A percentile compares a stretch with the other conserved stretches of the same genome.
Conservation (phyloP, 345 rosid species). For the Salix viminalis region DNA sequence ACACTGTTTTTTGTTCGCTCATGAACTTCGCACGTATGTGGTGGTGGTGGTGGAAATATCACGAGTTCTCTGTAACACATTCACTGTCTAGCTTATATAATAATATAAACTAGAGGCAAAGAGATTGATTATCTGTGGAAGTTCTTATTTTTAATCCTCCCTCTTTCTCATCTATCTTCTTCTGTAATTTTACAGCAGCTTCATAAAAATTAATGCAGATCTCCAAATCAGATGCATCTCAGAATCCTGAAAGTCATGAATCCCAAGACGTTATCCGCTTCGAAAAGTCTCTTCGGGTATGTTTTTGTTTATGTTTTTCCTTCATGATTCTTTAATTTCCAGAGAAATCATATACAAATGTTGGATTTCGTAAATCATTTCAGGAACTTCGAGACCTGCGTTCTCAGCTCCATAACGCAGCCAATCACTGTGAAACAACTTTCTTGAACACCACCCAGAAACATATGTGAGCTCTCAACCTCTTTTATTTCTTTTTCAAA, state of each 20-base stretch:
- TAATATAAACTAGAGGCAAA: no score
- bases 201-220: constrained; percentile 17
- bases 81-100: no score
- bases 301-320: background rate
- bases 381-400: constrained; percentile 63
- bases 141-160: no score
- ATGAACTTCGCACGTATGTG: no score
- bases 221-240: constrained; percentile 12
- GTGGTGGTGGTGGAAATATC: no score
- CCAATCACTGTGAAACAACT: constrained; percentile 46
- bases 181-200: background rate
- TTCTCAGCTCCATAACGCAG: constrained; percentile 65
- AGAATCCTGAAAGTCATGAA: constrained; percentile 23
- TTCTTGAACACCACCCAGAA: constrained; percentile 46
- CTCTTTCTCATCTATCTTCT: background rate
- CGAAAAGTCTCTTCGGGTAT: constrained; percentile 52
- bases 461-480: constrained; percentile 30
- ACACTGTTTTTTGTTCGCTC: background rate
- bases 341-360: background rate
- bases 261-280: constrained; percentile 33
- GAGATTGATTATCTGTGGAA: no score
- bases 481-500: no score
- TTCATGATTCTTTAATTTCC: background rate
- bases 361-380: background rate
- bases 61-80: constrained; percentile 3